Percentiles rank a stretch among this genome's conserved stretches.
phyloP scores from a whole-genome alignment of 345 rosid species.

The Conringia planisiliqua region DNA sequence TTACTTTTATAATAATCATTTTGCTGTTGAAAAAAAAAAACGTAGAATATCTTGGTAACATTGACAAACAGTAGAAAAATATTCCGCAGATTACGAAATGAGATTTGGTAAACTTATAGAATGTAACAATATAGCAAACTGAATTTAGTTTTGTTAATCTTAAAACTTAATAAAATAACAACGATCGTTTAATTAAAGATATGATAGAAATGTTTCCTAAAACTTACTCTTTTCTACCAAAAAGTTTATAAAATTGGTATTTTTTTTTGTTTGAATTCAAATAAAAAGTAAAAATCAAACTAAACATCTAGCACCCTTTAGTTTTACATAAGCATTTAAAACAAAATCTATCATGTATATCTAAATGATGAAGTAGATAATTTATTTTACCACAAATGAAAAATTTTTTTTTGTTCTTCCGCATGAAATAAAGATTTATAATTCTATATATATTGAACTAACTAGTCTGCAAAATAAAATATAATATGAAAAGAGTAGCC shows the following conservation, averaged over 20 bases:
- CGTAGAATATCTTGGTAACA: too few relatives aligned
- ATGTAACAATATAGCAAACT: background rate
- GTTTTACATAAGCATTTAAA: background rate
- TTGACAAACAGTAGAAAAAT: background rate
- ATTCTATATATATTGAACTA: background rate
- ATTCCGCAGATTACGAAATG: background rate
- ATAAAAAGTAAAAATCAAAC: background rate
- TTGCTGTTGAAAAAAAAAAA: too few relatives aligned
- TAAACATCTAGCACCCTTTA: too few relatives aligned
- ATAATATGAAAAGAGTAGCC: background rate
- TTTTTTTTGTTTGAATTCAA: too few relatives aligned
- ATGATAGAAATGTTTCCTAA: too few relatives aligned
- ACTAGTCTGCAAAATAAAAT: background rate
- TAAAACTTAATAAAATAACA: too few relatives aligned
- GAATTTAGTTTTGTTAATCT: background rate
- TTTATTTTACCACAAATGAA: background rate
- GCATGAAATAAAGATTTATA: background rate
- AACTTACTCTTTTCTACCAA: too few relatives aligned
- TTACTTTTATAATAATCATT: too few relatives aligned
- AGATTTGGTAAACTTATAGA: background rate
- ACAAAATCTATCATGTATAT: background rate
- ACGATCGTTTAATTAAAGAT: too few relatives aligned
- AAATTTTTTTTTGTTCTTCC: background rate
- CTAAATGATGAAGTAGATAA: background rate
- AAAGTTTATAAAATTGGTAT: too few relatives aligned